These are phyloP conservation scores for Flaveria sonorensis DNA, from an alignment of 129 eudicot species.

Conservation along the genomic window DNA sequence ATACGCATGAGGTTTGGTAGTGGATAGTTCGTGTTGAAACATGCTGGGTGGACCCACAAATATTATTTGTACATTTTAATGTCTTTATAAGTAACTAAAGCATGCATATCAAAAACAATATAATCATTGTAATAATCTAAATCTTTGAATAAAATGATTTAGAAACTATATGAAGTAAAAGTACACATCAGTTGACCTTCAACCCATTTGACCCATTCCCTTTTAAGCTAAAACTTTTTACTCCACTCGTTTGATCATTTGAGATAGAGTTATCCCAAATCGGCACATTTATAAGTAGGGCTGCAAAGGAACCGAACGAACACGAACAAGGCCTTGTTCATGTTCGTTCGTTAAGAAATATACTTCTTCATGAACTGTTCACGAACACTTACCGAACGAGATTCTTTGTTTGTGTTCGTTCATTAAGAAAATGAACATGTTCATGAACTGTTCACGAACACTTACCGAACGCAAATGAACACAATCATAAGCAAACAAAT, in stretches of 20 bases:
- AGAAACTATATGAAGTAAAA: background rate
- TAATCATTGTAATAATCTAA: background rate
- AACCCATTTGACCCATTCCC: background rate
- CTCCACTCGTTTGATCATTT: background rate
- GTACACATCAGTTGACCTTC: background rate
- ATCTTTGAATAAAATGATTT: background rate
- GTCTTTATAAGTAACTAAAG: background rate
- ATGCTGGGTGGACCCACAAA: background rate
- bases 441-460: too few species aligned
- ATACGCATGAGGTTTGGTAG: background rate
- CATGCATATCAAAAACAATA: background rate
- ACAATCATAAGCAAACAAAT: too few species aligned
- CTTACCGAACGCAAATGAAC: too few species aligned
- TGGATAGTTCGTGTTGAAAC: background rate
- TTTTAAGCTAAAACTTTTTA: background rate
- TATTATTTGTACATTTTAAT: background rate
- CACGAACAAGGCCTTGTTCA: too few species aligned
- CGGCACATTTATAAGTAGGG: background rate
- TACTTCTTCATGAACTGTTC: too few species aligned
- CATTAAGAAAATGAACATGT: too few species aligned
- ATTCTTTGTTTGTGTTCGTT: too few species aligned
- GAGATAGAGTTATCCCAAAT: background rate
- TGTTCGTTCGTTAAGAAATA: too few species aligned
- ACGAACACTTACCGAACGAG: too few species aligned
- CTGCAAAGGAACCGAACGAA: too few species aligned